Percentiles rank a stretch among this genome's conserved stretches.
These are phyloP conservation scores for Penicillium concentricum DNA, from an alignment of 2,329 filamentous ascomycete genomes.

Conservation along the genomic window DNA sequence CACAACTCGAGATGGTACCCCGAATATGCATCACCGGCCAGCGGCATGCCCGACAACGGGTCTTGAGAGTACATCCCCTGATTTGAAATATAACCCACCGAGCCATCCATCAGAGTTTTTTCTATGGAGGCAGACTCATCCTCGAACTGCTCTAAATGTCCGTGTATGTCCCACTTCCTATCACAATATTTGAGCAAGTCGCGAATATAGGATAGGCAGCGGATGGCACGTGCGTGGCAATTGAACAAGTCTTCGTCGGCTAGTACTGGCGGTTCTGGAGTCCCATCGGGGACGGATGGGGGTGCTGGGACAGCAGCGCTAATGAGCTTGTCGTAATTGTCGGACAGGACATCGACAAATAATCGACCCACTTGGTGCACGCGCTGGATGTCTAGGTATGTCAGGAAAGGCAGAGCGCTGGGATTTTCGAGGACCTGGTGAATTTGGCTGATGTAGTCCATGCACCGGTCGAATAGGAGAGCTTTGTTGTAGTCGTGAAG, in stretches of 20 bases:
- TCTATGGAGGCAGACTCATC: constrained; percentile 28
- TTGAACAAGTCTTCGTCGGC: constrained; percentile 34
- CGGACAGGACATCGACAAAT: constrained; percentile 56
- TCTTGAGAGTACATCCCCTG: constrained; percentile 13
- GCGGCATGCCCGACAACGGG: constrained; percentile 17
- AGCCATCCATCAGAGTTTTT: constrained; percentile 25
- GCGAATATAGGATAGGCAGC: constrained; percentile 33
- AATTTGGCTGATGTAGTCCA: constrained; percentile 76
- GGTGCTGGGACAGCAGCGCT: constrained; percentile 29
- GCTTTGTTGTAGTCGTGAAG: constrained; percentile 74
- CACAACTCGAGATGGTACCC: constrained; percentile 14
- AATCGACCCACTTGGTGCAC: constrained; percentile 68
- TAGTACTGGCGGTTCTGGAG: constrained; percentile 33
- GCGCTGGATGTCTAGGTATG: constrained; percentile 83
- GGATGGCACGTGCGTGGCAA: constrained; percentile 33
- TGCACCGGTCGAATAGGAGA: constrained; percentile 81
- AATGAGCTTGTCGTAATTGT: constrained; percentile 51
- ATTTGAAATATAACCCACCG: constrained; percentile 19
- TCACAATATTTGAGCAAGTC: constrained; percentile 35
- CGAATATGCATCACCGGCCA: constrained; percentile 21
- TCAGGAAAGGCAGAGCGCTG: constrained; percentile 66
- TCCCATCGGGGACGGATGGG: constrained; percentile 31
- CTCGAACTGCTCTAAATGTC: constrained; percentile 34
- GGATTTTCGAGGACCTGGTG: constrained; percentile 64
- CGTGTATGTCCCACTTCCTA: constrained; percentile 35